Evolutionary conservation across 208 protist species (phyloP), one percentile per base, ranked within the genome.

Genomic region (Herpetomonas muscarum): DNA sequence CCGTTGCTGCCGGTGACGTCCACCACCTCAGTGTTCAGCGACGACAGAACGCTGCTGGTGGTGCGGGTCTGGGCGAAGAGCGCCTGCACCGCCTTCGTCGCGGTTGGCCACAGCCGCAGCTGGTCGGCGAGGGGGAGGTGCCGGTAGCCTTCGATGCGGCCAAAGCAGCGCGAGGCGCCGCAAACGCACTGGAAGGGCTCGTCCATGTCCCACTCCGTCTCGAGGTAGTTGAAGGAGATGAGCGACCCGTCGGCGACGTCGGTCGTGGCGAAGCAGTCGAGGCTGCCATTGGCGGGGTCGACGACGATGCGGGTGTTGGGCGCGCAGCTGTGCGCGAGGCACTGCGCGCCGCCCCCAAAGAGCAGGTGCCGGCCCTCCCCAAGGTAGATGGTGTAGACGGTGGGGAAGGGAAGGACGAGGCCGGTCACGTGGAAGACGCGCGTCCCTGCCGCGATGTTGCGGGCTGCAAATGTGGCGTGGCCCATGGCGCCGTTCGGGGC

Each of bases 161-260:
- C 64, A 65, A 70, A 71, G 68, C 86, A 93, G 10, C 51, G 30
- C 25, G 52, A 44, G 57, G 49, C 69, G 61, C 80, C 80, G 60
- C 88, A 94, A 12, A 45, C 62, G 42, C 88, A 94, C 3, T 30
- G 52, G 69, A 94, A 94, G 4, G 88, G 82, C 55, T 61, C 64
- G 29, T 79, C 74, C 85, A 94, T 91, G 60, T 90, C 79, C 82
- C 83, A 94, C 80, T 94, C 88, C 42, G 88, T 89, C 44, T 81
- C 81, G 17, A 91, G 72, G 67, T 94, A 94, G 72, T 94, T 92
- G 74, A 90, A 92, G 56, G 78, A 81, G 31, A 92, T 51, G 39
- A 91, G 57, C 30, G 86, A 82, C 15, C 73, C 85, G 0, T 36
- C 46, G 17, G 73, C 55, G 61, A 94, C 91, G 64, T 82, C 70